Evolutionary conservation across 768 basidiomycete genomes (phyloP), one percentile per base, ranked within the genome.

Genomic region (Trametes elegans): DNA sequence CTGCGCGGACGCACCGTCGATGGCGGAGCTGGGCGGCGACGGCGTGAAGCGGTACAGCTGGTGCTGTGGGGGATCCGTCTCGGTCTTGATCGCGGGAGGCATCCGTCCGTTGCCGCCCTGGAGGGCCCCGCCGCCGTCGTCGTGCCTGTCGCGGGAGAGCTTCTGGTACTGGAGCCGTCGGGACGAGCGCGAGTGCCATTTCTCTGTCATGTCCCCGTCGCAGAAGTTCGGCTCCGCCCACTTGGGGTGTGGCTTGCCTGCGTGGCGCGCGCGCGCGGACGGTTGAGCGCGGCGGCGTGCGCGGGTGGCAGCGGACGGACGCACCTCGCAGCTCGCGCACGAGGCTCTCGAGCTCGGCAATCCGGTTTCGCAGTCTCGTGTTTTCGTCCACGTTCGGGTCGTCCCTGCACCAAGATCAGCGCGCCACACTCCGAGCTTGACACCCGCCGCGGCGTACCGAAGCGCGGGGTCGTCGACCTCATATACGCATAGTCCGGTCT

Each of bases 401-500:
- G 67, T 93, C 90, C 69, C 90, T 91, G 70, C 4, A 50, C 27
- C 21, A 24, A 36, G 23, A 13, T 48, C 9, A 44, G 42, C 18
- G 18, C 31, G 36, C 9, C 19, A 19, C 24, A 16, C 63, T 55
- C 32, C 28, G 14, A 44, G 42, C 18, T 14, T 27, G 36, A 9
- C 19, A 19, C 24, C n/a, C 63, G 57, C 32, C 28, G 31, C 31
- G 5, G 66, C 77, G 53, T 60, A 89, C 90, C 88, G 79, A 32
- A 88, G 72, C 9, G 87, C 85, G 13, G 90, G 90, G 71, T 93
- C 93, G 68, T 95, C 93, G 60, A 95, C 89, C 67, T 96, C 93
- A 62, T 96, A 96, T 0, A 96, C 92, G 69, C 93, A 96, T 16
- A 95, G 87, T 46, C 93, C 93, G 19, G 93, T 95, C 90, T 93